Conservation (phyloP, 495 filamentous ascomycete genomes). For the Barbatosphaeria neglecta region DNA sequence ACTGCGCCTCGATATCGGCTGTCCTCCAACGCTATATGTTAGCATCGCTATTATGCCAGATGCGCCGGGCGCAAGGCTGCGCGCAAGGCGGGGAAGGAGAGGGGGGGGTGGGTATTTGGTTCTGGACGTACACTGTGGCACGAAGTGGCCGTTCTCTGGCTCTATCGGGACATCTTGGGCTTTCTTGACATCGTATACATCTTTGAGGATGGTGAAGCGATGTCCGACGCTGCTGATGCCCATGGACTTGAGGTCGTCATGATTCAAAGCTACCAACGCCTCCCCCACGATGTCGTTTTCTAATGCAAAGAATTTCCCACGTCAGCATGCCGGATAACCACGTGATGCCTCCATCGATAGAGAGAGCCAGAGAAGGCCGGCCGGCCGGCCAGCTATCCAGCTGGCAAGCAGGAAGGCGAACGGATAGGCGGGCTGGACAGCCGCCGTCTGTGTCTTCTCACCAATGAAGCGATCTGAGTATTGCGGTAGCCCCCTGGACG, state of each 20-base stretch:
- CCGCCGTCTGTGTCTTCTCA: too few relatives aligned
- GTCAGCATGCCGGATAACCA: too few relatives aligned
- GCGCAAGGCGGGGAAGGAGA: too few relatives aligned
- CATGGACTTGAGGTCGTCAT: conserved; percentile 92
- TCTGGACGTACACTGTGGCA: conserved; percentile 85
- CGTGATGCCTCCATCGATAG: too few relatives aligned
- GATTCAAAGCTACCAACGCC: conserved; percentile 74
- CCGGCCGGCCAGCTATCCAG: too few relatives aligned
- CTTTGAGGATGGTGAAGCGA: conserved; percentile 86
- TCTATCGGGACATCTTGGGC: conserved; percentile 82
- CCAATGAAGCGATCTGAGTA: conserved; percentile 76
- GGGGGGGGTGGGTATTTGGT: too few relatives aligned
- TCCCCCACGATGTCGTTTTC: conserved; percentile 93
- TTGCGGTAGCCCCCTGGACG: conserved; percentile 65
- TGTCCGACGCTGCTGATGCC: conserved; percentile 86
- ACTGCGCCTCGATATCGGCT: conserved; percentile 75
- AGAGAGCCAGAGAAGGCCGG: too few relatives aligned
- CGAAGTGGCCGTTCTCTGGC: conserved; percentile 87
- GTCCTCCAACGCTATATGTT: conserved; percentile 38
- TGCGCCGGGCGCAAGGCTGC: background rate
- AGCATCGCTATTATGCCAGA: background rate
- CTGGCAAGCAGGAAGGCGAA: conserved; percentile 8
- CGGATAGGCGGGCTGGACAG: too few relatives aligned
- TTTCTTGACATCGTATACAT: conserved; percentile 88
- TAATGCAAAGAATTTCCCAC: too few relatives aligned